These are phyloP conservation scores for Luzula sylvatica DNA, from an alignment of 176 grass and related monocot genomes.

Conservation along the genomic window DNA sequence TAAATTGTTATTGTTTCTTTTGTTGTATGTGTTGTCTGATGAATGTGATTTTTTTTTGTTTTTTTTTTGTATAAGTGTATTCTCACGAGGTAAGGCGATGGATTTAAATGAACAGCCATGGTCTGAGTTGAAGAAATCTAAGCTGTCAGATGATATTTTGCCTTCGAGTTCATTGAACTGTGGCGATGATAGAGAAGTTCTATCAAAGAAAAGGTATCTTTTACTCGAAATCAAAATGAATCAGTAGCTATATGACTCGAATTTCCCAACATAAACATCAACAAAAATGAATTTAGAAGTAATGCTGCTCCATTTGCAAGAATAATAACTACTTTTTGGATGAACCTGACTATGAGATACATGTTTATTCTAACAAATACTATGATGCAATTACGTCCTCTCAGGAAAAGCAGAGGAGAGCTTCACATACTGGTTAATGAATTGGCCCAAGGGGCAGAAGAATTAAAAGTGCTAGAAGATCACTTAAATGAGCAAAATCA, in stretches of 20 bases:
- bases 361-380: too few relatives aligned
- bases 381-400: background rate
- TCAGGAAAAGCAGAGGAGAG: constrained; percentile 2
- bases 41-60: too few relatives aligned
- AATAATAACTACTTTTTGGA: background rate
- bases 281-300: background rate
- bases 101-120: too few relatives aligned
- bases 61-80: too few relatives aligned
- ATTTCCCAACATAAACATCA: background rate
- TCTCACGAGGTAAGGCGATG: too few relatives aligned
- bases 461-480: background rate
- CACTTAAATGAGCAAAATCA: background rate
- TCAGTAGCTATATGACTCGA: background rate
- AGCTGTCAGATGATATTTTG: background rate
- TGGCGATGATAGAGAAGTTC: background rate
- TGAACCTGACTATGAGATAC: background rate
- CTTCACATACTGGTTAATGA: background rate
- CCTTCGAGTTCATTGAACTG: background rate
- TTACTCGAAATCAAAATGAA: background rate
- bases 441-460: background rate
- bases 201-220: background rate
- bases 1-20: too few relatives aligned
- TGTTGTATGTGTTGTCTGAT: too few relatives aligned
- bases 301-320: background rate
- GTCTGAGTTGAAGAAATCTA: background rate